phyloP scores from a whole-genome alignment of 2,329 filamentous ascomycete genomes.

The Fusarium nurragi region DNA sequence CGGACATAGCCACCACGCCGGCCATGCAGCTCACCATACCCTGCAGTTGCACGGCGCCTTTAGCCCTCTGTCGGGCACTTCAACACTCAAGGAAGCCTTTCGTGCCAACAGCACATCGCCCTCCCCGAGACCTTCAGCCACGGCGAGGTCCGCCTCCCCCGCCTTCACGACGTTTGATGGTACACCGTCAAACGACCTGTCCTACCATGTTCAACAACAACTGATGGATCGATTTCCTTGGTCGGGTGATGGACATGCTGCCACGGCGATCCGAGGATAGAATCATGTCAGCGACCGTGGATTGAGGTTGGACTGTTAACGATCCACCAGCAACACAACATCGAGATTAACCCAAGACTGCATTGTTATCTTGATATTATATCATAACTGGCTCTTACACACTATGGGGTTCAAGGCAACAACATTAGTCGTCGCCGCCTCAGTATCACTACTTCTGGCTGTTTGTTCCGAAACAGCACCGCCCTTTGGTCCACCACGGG shows the following conservation, averaged over 20 bases:
- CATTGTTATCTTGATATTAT: constrained; percentile 28
- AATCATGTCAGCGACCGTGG: constrained; percentile 29
- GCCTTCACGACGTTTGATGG: constrained; percentile 58
- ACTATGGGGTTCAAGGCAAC: not conserved
- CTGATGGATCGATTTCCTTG: constrained; percentile 59
- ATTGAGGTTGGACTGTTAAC: constrained; percentile 19
- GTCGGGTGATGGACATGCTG: constrained; percentile 58
- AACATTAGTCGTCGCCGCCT: not conserved
- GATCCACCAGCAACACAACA: constrained; percentile 9
- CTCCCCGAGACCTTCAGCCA: constrained; percentile 49
- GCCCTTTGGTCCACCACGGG: constrained; percentile 14
- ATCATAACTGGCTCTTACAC: constrained; percentile 10
- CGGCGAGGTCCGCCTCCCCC: constrained; percentile 56
- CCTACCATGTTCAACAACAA: constrained; percentile 53
- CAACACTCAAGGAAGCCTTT: constrained; percentile 44
- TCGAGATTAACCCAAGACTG: constrained; percentile 23
- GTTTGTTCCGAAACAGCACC: constrained; percentile 36
- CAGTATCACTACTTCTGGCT: constrained; percentile 25
- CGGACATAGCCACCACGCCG: constrained; percentile 44
- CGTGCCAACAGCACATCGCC: constrained; percentile 42
- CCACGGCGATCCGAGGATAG: constrained; percentile 60
- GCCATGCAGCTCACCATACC: constrained; percentile 56
- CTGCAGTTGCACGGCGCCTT: constrained; percentile 43
- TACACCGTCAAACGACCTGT: constrained; percentile 55
- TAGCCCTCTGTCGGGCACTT: constrained; percentile 30